phyloP scores from a whole-genome alignment of 441 rosid genomes.

The Francoa sonchifolia region DNA sequence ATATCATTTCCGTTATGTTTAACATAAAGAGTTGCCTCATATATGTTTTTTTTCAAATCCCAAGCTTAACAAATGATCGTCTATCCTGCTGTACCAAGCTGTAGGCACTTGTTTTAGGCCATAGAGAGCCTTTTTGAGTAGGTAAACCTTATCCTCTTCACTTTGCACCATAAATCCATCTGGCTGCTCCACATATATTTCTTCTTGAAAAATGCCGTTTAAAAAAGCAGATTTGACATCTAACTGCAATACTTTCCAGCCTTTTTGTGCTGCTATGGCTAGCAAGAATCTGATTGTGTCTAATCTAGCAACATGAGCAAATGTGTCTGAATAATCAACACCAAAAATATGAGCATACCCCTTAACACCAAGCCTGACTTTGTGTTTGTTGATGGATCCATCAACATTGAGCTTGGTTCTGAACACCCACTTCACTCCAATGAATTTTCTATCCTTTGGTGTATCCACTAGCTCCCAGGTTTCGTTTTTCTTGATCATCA shows the following conservation, averaged over 20 bases:
- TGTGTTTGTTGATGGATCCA: neutral
- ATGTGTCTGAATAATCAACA: neutral
- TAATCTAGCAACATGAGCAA: neutral
- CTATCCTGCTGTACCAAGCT: neutral
- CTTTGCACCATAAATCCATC: neutral
- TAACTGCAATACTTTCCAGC: neutral
- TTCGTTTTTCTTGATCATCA: neutral
- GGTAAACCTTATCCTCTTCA: neutral
- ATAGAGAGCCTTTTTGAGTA: neutral
- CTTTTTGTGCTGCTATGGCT: neutral
- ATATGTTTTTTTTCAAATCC: neutral
- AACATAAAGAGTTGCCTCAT: no score
- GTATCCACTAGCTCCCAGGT: neutral
- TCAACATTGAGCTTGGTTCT: neutral
- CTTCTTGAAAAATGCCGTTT: neutral
- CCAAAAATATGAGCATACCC: neutral
- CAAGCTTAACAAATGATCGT: neutral
- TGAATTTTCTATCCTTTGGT: neutral
- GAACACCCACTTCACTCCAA: slow-evolving; percentile 3
- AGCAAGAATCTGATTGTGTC: neutral
- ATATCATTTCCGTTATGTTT: no score
- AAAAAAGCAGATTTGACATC: neutral
- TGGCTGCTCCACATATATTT: neutral
- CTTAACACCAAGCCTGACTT: neutral
- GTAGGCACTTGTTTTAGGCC: neutral